Evolutionary conservation across 73 alveolate genomes (phyloP).

Genomic region (Tetrahymena malaccensis): DNA sequence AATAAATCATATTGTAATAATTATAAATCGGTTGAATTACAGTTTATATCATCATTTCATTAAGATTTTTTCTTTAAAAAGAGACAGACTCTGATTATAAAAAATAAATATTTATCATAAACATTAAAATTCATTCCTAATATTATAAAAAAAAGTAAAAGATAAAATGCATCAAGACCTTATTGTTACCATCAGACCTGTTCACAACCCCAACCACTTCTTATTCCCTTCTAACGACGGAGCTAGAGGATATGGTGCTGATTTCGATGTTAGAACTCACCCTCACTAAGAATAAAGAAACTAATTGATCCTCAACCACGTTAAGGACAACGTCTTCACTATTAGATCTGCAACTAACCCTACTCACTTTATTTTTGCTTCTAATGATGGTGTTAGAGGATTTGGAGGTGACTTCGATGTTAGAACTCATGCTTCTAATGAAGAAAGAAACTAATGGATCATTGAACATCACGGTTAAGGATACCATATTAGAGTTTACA

Average conservation of each 20-base stretch:
- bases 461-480: slow-evolving; percentile 13
- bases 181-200: slow-evolving; percentile 1
- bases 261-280: slow-evolving; percentile 39
- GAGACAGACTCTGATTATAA: too few species aligned
- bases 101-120: neutral
- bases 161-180: neutral
- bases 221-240: slow-evolving; percentile 29
- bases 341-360: slow-evolving; percentile 18
- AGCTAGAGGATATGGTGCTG: neutral
- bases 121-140: neutral
- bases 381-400: slow-evolving; percentile 20
- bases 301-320: slow-evolving; percentile 5
- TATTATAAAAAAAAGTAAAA: neutral
- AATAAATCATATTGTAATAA: neutral
- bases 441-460: slow-evolving; percentile 40
- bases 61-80: too few species aligned
- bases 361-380: slow-evolving; percentile 8
- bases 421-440: slow-evolving; percentile 12
- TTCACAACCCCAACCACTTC: slow-evolving; percentile 9
- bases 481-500: neutral
- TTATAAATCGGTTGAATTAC: neutral
- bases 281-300: slow-evolving; percentile 22
- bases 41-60: neutral
- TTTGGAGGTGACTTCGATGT: slow-evolving; percentile 18
- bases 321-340: slow-evolving; percentile 8